Conservation (phyloP, 2,329 filamentous ascomycete species). For the Ophiostoma australiae region DNA sequence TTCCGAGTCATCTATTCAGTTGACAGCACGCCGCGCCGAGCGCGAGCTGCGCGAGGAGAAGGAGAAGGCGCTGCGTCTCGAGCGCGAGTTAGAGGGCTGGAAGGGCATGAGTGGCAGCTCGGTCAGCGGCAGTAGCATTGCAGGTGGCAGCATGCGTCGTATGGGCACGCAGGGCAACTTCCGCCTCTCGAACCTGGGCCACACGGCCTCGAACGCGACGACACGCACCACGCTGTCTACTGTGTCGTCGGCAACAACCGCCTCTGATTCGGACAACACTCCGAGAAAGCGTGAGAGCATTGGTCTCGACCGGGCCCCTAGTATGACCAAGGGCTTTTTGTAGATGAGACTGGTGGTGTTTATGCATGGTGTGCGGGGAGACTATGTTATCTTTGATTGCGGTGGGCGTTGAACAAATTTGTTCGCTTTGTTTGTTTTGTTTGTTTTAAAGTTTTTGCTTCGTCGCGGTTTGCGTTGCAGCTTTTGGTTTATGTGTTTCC, state of each 20-base stretch:
- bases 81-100: constrained; percentile 80
- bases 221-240: constrained; percentile 31
- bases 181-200: constrained; percentile 24
- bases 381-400: not conserved
- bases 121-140: constrained; percentile 30
- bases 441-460: not conserved
- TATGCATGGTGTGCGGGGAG: constrained; percentile 1
- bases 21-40: constrained; percentile 78
- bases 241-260: constrained; percentile 28
- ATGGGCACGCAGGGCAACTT: constrained; percentile 36
- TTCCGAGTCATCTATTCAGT: constrained; percentile 74
- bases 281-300: constrained; percentile 61
- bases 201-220: constrained; percentile 26
- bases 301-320: constrained; percentile 55
- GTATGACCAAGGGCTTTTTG: constrained; percentile 74
- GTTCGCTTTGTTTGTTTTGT: not conserved
- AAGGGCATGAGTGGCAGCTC: constrained; percentile 53
- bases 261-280: constrained; percentile 36
- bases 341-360: constrained; percentile 34
- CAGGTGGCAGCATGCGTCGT: constrained; percentile 54
- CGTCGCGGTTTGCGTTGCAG: too few relatives aligned
- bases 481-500: not conserved
- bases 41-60: constrained; percentile 83
- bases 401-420: not conserved
- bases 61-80: constrained; percentile 74